Conservation (phyloP, 805 yeast genomes). For the Priceomyces castillae region DNA sequence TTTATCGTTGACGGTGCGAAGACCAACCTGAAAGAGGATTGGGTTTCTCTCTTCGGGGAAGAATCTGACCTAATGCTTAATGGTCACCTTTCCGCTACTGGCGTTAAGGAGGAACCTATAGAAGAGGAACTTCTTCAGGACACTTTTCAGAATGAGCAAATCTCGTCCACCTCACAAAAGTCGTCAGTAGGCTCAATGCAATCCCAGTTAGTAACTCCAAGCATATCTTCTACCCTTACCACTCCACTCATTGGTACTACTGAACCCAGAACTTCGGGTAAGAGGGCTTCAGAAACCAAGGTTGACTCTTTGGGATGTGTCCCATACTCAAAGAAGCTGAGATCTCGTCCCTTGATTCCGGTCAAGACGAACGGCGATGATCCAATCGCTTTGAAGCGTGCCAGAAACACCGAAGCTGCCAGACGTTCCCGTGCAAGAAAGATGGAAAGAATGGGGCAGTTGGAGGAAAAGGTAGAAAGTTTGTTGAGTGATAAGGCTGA, state of each 20-base stretch:
- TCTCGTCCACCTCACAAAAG: background rate
- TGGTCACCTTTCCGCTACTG: slow-evolving; percentile 5
- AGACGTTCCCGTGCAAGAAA: slow-evolving; percentile 92
- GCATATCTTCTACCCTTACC: slow-evolving; percentile 28
- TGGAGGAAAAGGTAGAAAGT: slow-evolving; percentile 73
- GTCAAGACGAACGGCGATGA: slow-evolving; percentile 55
- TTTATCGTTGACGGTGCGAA: slow-evolving; percentile 39
- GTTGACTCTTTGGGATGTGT: slow-evolving; percentile 74
- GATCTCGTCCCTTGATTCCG: slow-evolving; percentile 69
- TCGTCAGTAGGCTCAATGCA: background rate
- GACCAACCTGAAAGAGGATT: slow-evolving; percentile 44
- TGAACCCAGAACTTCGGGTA: slow-evolving; percentile 3
- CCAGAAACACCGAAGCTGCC: slow-evolving; percentile 97
- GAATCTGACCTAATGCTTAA: slow-evolving; percentile 11
- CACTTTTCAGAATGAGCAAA: background rate
- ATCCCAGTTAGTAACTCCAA: slow-evolving; percentile 28
- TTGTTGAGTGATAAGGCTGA: slow-evolving; percentile 56
- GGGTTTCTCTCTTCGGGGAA: slow-evolving; percentile 60
- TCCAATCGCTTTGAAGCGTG: slow-evolving; percentile 79
- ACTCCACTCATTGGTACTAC: slow-evolving; percentile 30
- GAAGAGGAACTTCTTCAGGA: too few relatives aligned
- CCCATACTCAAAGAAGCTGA: slow-evolving; percentile 73
- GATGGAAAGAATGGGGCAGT: slow-evolving; percentile 79
- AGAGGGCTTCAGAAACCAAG: slow-evolving; percentile 22
- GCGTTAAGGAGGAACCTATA: slow-evolving; percentile 5